phyloP scores from a whole-genome alignment of 176 grass and related monocot genomes.

The Oryza officinalis region DNA sequence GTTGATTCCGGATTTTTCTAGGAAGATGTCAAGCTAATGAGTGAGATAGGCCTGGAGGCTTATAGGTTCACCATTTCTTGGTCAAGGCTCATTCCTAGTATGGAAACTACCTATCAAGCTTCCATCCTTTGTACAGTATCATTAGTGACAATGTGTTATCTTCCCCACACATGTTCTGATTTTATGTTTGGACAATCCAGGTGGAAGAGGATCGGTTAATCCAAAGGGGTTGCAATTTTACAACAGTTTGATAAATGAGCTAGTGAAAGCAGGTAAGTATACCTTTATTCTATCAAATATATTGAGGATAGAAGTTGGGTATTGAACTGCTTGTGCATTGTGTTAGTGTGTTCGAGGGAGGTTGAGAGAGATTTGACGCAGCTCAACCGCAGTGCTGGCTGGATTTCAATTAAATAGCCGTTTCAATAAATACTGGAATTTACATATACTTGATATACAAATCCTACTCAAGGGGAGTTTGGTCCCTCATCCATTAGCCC shows the following conservation, averaged over 20 bases:
- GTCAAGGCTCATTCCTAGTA: constrained; percentile 73
- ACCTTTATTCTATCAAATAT: neutral
- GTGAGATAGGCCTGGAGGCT: constrained; percentile 50
- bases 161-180: neutral
- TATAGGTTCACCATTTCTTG: constrained; percentile 85
- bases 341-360: too few relatives aligned
- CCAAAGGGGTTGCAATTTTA: constrained; percentile 42
- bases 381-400: too few relatives aligned
- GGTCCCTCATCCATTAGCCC: too few relatives aligned
- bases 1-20: neutral
- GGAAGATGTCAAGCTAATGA: constrained; percentile 68
- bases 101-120: neutral
- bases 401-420: too few relatives aligned
- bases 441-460: too few relatives aligned
- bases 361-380: too few relatives aligned
- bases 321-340: too few relatives aligned
- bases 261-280: constrained; percentile 40
- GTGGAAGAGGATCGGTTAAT: constrained; percentile 63
- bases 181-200: constrained; percentile 7
- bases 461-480: too few relatives aligned
- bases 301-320: neutral
- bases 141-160: neutral
- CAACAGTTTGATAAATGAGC: constrained; percentile 63
- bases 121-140: neutral
- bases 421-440: too few relatives aligned